Evolutionary conservation across 352 stramenopile genomes (phyloP).

Genomic region (Globisporangium viniferum): DNA sequence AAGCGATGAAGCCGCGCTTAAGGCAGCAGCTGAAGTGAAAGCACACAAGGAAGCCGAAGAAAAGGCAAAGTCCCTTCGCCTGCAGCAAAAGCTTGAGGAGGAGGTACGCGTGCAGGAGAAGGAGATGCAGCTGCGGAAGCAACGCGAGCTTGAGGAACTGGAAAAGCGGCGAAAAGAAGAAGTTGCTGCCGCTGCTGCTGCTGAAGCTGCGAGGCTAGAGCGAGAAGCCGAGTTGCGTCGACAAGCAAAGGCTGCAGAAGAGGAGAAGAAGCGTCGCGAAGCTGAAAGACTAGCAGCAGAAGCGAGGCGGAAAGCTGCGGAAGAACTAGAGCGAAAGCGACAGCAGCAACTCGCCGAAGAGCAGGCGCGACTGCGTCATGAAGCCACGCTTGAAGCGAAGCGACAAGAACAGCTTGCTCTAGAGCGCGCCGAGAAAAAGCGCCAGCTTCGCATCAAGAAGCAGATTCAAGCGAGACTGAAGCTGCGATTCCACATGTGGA

Average conservation of each 20-base stretch:
- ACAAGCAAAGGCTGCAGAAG: constrained; percentile 32
- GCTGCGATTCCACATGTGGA: constrained; percentile 61
- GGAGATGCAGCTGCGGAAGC: constrained; percentile 11
- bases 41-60: constrained; percentile 27
- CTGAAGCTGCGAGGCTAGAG: constrained; percentile 10
- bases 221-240: constrained; percentile 24
- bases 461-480: constrained; percentile 50
- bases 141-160: constrained; percentile 14
- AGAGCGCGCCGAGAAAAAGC: constrained; percentile 44
- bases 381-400: constrained; percentile 47
- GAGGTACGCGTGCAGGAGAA: constrained; percentile 13
- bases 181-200: constrained; percentile 8
- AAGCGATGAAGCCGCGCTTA: constrained; percentile 1
- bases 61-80: constrained; percentile 22
- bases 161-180: constrained; percentile 30
- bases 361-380: constrained; percentile 31
- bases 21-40: constrained; percentile 25
- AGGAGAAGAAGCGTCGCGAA: constrained; percentile 30
- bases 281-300: constrained; percentile 35
- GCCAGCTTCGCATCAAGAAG: constrained; percentile 31
- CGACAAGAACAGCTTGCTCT: constrained; percentile 43
- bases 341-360: constrained; percentile 41
- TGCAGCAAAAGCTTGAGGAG: constrained; percentile 15
- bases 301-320: constrained; percentile 28
- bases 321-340: constrained; percentile 42